Base-by-base conservation (phyloP, 257 asterid genomes). In the Salvia miltiorrhiza region DNA sequence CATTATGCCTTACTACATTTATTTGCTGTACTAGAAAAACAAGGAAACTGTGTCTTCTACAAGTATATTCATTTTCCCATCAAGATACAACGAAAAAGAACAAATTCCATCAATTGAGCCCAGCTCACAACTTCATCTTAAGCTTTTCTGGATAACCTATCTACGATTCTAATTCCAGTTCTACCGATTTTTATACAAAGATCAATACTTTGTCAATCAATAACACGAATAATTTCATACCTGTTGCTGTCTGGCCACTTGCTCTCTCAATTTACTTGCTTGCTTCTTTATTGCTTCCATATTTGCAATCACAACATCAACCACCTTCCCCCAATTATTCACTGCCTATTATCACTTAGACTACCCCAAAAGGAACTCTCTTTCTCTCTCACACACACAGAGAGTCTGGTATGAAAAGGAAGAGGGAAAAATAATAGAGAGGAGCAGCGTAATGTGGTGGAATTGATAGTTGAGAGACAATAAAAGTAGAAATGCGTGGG, bases 281-380 rank as follows among this genome's bases (percentile, higher is more conserved):
- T 93, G 97, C 83, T 88, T 90, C 96, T 87, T 93, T 16, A 93
- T 88, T 79, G 96, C 92, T 61, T 93, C 97, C 97, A 93, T 90
- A 50, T 41, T 52, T 49, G 66, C 80, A 41, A 24, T 24, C 53
- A 57, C 70, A 70, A 17, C 79, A 67, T 75, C 76, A 59, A 75
- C 74, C 41, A 60, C 40, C 70, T 41, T 26, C 73, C 67, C 77
- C 35, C 57, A 30, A 57, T 48, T 53, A 67, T 35, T 62, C 32
- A 40, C 50, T n/a, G 4, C 54, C 71, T 61, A 53, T 23, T 49
- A 66, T 24, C 63, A 12, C 62, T 48, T 44, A 47, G 44, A 30
- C 58, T 52, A 17, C 54, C 30, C 14, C 49, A 28, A 62, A 35
- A 62, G 41, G 47, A 8, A 50, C 44, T 7, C 64, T 4, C 64